Evolutionary conservation across 306 rosid species (phyloP), one percentile per base, ranked within the genome.

Genomic region (Phaseolus lunatus): DNA sequence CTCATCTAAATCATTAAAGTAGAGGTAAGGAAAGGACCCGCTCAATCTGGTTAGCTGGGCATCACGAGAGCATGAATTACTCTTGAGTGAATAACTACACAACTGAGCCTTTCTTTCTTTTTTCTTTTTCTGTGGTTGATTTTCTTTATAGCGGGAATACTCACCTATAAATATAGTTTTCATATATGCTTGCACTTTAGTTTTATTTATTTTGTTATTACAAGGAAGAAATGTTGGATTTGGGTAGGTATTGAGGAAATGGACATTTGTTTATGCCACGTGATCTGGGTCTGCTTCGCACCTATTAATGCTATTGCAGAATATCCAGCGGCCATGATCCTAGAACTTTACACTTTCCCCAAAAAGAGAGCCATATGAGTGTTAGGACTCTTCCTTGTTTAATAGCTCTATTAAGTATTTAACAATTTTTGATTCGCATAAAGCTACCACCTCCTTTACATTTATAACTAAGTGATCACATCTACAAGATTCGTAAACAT

Each of bases 21-120:
- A 62, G 47, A 35, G 53, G 74, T 48, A 15, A 57, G 87, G 92
- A 75, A 15, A 57, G 87, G 92, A 75, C 81, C 84, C 88, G 74
- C 88, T 74, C 35, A 77, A 89, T 86, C 84, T 54, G 74, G 88
- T 80, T 87, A 26, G 86, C 80, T 85, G 82, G 76, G 77, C 84
- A 70, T 69, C 48, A 31, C 9, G 43, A 69, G 81, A 80, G 79
- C 73, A 78, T 80, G 89, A 78, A 52, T 49, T 81, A 73, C 71
- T 65, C 54, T 33, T 65, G 70, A 73, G 78, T 71, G 62, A 78
- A 72, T 77, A 48, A 56, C 67, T 56, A 65, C 14, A 8, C 52
- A 72, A 9, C 12, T 58, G n/a, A 22, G 3, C 43, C 19, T 26
- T 73, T 4, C 5, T 24, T 57, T 19, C 27, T 44, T 78, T n/a